phyloP scores from a whole-genome alignment of 345 rosid species.

The Nasturtium officinale region DNA sequence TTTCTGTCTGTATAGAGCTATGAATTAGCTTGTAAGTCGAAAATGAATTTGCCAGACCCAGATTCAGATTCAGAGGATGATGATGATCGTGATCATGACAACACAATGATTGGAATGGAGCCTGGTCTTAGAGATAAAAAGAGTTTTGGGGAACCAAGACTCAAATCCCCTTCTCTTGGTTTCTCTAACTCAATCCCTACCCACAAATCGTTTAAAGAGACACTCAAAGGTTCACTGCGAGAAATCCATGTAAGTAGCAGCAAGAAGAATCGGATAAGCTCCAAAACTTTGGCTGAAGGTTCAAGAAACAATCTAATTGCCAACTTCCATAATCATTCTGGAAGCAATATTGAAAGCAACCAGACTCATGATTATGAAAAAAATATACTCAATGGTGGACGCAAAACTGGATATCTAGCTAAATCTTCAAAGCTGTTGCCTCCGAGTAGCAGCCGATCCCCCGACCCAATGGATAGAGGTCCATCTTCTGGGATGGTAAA shows the following conservation, averaged over 20 bases:
- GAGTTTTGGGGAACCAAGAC: constrained; percentile 47
- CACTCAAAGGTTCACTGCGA: constrained; percentile 49
- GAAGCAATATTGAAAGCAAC: constrained; percentile 42
- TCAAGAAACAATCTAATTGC: constrained; percentile 48
- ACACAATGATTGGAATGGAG: constrained; percentile 39
- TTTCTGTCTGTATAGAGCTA: constrained; percentile 50
- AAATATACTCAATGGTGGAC: constrained; percentile 41
- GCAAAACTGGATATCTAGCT: constrained; percentile 45
- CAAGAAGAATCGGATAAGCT: constrained; percentile 47
- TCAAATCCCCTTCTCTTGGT: constrained; percentile 46
- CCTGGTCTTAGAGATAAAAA: constrained; percentile 51
- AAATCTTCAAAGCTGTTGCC: constrained; percentile 49
- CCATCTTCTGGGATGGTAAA: constrained; percentile 48
- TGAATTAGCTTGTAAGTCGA: constrained; percentile 46
- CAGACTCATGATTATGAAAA: constrained; percentile 45
- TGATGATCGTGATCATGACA: constrained; percentile 26
- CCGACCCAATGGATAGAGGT: constrained; percentile 51
- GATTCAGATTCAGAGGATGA: constrained; percentile 54
- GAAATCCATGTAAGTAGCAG: constrained; percentile 46
- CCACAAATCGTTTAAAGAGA: constrained; percentile 46
- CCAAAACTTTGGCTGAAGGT: constrained; percentile 53
- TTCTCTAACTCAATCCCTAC: constrained; percentile 46
- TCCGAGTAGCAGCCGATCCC: constrained; percentile 47
- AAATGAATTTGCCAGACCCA: constrained; percentile 51
- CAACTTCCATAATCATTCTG: constrained; percentile 42